Evolutionary conservation across 1,284 basidiomycete species (phyloP), one percentile per base, ranked within the genome.

Genomic region (Ustilago cynodontis): DNA sequence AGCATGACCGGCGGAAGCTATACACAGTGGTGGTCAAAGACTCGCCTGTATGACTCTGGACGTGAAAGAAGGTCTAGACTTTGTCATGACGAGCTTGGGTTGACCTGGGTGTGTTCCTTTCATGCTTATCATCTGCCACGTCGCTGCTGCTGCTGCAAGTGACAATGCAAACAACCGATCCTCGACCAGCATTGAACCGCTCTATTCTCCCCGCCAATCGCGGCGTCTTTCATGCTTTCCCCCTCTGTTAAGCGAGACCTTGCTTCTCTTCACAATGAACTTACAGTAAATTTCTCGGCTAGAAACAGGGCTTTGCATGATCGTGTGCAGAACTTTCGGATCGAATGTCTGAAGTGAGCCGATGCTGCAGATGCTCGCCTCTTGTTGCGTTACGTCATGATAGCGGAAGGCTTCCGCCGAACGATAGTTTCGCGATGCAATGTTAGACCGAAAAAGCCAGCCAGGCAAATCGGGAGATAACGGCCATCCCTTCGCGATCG

Each of bases 321-420:
- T 45, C 43, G 43, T n/a, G 22, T 45, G 43, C 43, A 45, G 43
- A 45, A 45, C n/a, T 20, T 45, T 45, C 43, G 8, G 35, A 37
- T 37, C 35, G 35, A 37, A 37, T 16, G 35, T 37, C 35, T 37
- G 14, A 6, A 33, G 31, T 33, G 5, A 33, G 11, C 31, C 14
- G 7, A 37, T 16, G 9, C 14, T 37, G 35, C 35, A 37, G 35
- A 9, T 14, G 8, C 8, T 10, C 35, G 35, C 9, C 35, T 37
- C 14, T 13, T 37, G 7, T 3, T 37, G 35, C 35, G 3, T 14
- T 3, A 37, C 9, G 8, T 9, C 9, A 16, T 10, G 35, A 37
- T 10, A 10, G 9, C 14, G 7, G 14, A 10, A 16, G 35, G 14
- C 3, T 37, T 3, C 35, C 7, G 35, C 35, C 35, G 35, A 37